Conservation (phyloP, 345 rosid genomes). For the Eucalyptus cloeziana region DNA sequence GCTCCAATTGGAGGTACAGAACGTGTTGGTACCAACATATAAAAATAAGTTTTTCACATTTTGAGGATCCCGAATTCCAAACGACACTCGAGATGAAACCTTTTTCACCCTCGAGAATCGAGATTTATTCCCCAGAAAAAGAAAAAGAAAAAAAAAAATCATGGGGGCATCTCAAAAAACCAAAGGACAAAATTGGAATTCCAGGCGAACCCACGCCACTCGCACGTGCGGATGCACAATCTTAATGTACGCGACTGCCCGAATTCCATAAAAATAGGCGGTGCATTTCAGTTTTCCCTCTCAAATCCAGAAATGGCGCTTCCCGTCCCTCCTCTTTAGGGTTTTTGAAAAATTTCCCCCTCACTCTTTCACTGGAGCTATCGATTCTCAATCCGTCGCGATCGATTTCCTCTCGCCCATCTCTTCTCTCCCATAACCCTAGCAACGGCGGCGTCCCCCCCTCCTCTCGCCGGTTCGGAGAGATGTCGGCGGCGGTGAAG, state of each 20-base stretch:
- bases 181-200: background rate
- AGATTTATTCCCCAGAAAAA: too few relatives aligned
- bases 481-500: constrained; percentile 14
- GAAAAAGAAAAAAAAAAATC: too few relatives aligned
- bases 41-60: too few relatives aligned
- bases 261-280: fast-evolving
- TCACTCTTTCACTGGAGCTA: background rate
- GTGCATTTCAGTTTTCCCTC: background rate
- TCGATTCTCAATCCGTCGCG: background rate
- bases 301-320: background rate
- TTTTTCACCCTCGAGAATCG: too few relatives aligned
- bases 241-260: background rate
- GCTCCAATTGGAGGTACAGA: too few relatives aligned
- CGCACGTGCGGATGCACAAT: background rate
- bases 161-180: background rate
- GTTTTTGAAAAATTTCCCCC: background rate
- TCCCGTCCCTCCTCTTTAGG: background rate
- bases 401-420: background rate
- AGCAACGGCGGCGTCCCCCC: background rate
- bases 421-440: background rate
- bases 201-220: background rate
- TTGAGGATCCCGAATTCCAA: too few relatives aligned
- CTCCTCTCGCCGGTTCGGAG: background rate
- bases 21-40: too few relatives aligned
- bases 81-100: too few relatives aligned